A percentile compares a stretch with the other conserved stretches of the same genome.
Conservation (phyloP, 306 rosid species). For the Sechiopsis laciniata region DNA sequence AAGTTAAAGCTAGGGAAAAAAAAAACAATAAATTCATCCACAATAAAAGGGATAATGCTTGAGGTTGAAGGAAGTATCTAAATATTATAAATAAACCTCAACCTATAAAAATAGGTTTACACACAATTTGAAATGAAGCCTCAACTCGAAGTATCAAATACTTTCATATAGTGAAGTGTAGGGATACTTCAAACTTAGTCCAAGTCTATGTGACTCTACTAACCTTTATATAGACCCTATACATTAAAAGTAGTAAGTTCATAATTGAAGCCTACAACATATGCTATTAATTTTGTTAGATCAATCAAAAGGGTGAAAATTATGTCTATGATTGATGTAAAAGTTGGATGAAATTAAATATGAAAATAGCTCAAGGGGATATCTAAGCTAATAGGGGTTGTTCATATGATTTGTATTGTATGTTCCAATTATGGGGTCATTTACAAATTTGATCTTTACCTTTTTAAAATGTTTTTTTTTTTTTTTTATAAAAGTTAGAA, state of each 20-base stretch:
- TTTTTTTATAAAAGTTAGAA: no score
- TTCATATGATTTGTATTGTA: neutral
- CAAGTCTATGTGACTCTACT: conserved; percentile 2
- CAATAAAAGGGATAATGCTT: neutral
- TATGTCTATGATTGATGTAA: neutral
- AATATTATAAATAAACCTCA: neutral
- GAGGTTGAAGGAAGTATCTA: neutral
- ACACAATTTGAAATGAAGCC: no score
- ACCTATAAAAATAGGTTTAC: neutral
- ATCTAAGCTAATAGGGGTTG: neutral
- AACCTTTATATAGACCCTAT: neutral
- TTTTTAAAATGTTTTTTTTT: no score
- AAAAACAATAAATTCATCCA: neutral
- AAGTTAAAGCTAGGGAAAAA: no score
- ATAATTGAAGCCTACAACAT: neutral
- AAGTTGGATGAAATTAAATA: neutral
- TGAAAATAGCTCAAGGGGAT: neutral
- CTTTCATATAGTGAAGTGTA: neutral
- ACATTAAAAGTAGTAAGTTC: neutral
- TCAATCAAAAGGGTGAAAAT: neutral
- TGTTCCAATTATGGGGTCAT: no score
- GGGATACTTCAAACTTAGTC: conserved; percentile 15
- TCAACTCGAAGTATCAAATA: neutral
- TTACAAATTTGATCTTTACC: no score
- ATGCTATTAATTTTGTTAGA: neutral